A percentile compares a stretch with the other conserved stretches of the same genome.
Evolutionary conservation across 805 yeast genomes (phyloP).

Genomic region (Alloascoidea africana): DNA sequence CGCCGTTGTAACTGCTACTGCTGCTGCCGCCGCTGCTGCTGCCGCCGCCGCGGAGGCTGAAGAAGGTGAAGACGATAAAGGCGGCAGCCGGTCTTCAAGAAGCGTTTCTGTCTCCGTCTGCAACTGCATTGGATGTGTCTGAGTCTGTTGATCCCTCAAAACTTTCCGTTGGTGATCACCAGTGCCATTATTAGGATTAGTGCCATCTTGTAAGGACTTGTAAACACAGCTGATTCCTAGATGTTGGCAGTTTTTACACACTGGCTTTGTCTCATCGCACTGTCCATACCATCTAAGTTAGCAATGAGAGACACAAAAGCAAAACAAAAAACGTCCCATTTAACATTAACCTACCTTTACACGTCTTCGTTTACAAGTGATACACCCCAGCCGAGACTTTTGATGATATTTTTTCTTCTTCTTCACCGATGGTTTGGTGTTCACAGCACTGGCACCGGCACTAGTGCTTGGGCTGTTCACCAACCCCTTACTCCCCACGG

Average conservation of each 20-base stretch:
- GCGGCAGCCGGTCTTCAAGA: too few relatives aligned
- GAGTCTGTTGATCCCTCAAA: conserved; percentile 1
- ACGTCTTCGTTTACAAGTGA: conserved; percentile 75
- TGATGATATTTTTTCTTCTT: conserved; percentile 72
- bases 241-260: conserved; percentile 64
- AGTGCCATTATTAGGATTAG: neutral
- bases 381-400: conserved; percentile 80
- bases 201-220: conserved; percentile 7
- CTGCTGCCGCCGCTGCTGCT: conserved; percentile 6
- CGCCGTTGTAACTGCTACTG: conserved; percentile 8
- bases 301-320: neutral
- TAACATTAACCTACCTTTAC: conserved; percentile 32
- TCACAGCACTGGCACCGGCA: too few relatives aligned
- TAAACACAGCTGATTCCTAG: conserved; percentile 72
- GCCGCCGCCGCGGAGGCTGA: conserved; percentile 2
- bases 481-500: too few relatives aligned
- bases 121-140: conserved; percentile 6
- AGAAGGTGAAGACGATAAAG: conserved; percentile 3
- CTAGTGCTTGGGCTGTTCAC: too few relatives aligned
- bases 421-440: too few relatives aligned
- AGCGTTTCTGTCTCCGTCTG: neutral
- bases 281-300: neutral
- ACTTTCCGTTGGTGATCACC: neutral
- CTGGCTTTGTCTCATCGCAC: conserved; percentile 79
- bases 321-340: neutral